Evolutionary conservation across 495 filamentous ascomycete species (phyloP).

Genomic region (Jackrogersella minutella): DNA sequence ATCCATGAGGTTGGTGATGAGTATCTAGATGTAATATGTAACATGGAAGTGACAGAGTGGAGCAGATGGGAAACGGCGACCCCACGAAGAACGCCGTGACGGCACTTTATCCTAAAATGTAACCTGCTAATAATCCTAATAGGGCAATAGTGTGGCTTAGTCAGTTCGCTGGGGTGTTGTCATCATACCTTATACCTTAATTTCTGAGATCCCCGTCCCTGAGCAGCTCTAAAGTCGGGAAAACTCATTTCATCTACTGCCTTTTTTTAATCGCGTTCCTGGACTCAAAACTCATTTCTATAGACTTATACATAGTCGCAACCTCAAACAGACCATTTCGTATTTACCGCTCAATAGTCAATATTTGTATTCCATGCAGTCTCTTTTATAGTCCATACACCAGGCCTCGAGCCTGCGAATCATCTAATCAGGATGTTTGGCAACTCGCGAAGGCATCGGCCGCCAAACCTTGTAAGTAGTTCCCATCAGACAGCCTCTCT

Average conservation of each 20-base stretch:
- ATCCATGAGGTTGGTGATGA: too few relatives aligned
- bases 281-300: slow-evolving; percentile 11
- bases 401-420: slow-evolving; percentile 38
- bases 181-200: slow-evolving; percentile 27
- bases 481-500: slow-evolving; percentile 9
- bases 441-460: slow-evolving; percentile 54
- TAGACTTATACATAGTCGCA: slow-evolving; percentile 6
- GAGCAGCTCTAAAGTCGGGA: too few relatives aligned
- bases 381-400: slow-evolving; percentile 35
- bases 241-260: slow-evolving; percentile 17
- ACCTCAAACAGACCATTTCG: neutral
- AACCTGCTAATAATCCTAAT: neutral
- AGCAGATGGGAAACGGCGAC: neutral
- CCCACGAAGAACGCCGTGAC: slow-evolving; percentile 1
- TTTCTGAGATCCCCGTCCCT: slow-evolving; percentile 31
- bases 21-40: too few relatives aligned
- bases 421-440: slow-evolving; percentile 51
- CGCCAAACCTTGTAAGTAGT: slow-evolving; percentile 56
- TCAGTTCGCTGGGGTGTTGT: slow-evolving; percentile 19
- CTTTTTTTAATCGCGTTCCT: slow-evolving; percentile 22
- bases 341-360: slow-evolving; percentile 3
- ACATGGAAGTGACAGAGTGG: too few relatives aligned
- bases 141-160: slow-evolving; percentile 21
- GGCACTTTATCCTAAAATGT: slow-evolving; percentile 12
- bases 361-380: slow-evolving; percentile 38